Conservation (phyloP, 2,329 filamentous ascomycete species). For the Verticillium zaregamsianum region DNA sequence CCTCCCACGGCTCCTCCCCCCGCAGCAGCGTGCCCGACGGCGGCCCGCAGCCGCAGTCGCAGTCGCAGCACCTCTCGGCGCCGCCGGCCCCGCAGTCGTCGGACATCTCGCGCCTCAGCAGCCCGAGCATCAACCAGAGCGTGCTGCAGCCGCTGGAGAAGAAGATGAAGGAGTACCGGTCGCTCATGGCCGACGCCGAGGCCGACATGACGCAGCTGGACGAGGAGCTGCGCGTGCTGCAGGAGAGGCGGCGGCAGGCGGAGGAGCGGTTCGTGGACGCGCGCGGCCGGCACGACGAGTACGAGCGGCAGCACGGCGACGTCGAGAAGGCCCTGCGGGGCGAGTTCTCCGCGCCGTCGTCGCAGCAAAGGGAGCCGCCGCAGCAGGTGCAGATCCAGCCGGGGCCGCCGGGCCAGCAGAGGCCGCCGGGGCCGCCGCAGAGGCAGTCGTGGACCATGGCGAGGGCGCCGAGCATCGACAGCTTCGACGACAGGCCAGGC, state of each 20-base stretch:
- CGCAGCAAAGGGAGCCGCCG: constrained; percentile 6
- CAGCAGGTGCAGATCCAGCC: constrained; percentile 9
- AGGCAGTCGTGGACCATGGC: constrained; percentile 2
- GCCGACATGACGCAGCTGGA: constrained; percentile 37
- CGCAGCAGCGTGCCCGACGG: neutral
- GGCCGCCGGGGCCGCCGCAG: neutral
- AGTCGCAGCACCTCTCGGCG: neutral
- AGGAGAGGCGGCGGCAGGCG: constrained; percentile 34
- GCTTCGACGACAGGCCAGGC: neutral
- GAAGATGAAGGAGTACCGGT: constrained; percentile 39
- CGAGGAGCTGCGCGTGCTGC: constrained; percentile 35
- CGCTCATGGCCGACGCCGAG: constrained; percentile 35
- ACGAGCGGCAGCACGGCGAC: constrained; percentile 34
- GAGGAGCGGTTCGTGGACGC: constrained; percentile 37
- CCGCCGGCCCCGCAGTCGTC: neutral
- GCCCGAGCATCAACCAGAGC: constrained; percentile 36
- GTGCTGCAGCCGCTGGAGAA: constrained; percentile 40
- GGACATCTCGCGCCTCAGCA: constrained; percentile 37
- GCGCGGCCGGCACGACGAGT: constrained; percentile 40
- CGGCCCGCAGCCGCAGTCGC: neutral
- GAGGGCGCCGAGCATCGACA: constrained; percentile 1
- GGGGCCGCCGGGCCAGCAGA: constrained; percentile 1
- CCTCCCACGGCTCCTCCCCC: neutral
- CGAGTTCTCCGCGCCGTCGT: constrained; percentile 18
- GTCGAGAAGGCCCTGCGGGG: constrained; percentile 37